phyloP scores from a whole-genome alignment of 768 basidiomycete species.

The Tubosaeta sp. region DNA sequence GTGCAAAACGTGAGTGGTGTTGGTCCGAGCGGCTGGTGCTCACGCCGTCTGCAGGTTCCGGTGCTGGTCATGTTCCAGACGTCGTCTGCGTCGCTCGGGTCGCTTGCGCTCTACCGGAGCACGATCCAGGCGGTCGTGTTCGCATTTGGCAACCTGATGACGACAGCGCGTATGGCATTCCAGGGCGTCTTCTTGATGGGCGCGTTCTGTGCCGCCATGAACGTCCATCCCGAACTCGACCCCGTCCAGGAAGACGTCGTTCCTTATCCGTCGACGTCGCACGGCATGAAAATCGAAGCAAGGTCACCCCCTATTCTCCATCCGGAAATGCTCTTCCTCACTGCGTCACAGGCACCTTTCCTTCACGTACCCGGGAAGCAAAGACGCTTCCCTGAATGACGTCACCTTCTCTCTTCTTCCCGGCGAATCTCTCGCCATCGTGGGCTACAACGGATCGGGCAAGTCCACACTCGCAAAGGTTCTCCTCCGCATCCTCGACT shows the following conservation, averaged over 20 bases:
- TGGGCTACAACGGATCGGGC: conserved; percentile 82
- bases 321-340: conserved; percentile 5
- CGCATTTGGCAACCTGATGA: conserved; percentile 57
- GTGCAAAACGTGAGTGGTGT: conserved; percentile 60
- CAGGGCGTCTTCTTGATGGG: conserved; percentile 85
- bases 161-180: conserved; percentile 69
- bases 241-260: conserved; percentile 52
- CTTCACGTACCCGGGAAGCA: conserved; percentile 77
- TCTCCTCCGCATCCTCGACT: conserved; percentile 73
- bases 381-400: conserved; percentile 61
- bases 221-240: conserved; percentile 62
- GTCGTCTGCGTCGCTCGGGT: conserved; percentile 71
- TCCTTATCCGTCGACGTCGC: conserved; percentile 42
- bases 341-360: conserved; percentile 47
- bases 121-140: conserved; percentile 71
- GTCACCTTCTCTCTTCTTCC: conserved; percentile 66
- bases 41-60: conserved; percentile 57
- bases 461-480: conserved; percentile 87
- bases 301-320: conserved; percentile 42
- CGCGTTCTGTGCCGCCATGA: conserved; percentile 77
- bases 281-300: conserved; percentile 68
- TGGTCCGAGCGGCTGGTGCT: no score
- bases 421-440: conserved; percentile 81
- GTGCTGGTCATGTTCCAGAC: conserved; percentile 69
- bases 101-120: conserved; percentile 75